Conservation (phyloP, 176 grass and related monocot species). For the Lolium multiflorum region DNA sequence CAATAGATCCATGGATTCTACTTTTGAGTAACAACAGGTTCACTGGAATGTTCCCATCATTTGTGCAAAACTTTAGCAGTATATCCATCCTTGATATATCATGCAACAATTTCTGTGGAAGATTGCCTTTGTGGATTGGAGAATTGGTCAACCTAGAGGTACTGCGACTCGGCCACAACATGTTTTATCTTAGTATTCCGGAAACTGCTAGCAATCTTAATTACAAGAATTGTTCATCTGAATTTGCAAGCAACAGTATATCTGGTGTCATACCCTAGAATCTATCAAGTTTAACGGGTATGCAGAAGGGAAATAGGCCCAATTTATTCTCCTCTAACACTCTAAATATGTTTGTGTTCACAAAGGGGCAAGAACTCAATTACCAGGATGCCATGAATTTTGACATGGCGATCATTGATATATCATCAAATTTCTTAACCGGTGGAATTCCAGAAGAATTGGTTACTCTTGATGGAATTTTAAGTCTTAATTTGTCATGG, state of each 20-base stretch:
- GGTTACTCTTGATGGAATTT: too few relatives aligned
- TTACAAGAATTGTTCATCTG: not conserved
- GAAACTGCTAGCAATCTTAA: not conserved
- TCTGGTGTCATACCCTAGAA: not conserved
- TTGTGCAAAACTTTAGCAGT: not conserved
- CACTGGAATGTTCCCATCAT: not conserved
- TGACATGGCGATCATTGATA: too few relatives aligned
- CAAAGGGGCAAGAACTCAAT: too few relatives aligned
- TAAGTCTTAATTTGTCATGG: too few relatives aligned
- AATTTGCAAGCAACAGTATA: not conserved
- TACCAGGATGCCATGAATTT: too few relatives aligned
- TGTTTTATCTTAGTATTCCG: not conserved
- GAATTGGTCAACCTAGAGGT: not conserved
- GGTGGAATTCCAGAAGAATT: too few relatives aligned
- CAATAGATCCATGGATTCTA: not conserved
- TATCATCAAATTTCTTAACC: too few relatives aligned
- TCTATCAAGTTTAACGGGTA: not conserved
- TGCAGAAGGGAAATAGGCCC: not conserved
- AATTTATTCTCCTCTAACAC: too few relatives aligned
- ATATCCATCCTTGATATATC: not conserved
- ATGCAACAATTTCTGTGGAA: not conserved
- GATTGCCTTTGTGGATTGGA: slow-evolving; percentile 40
- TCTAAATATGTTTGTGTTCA: too few relatives aligned
- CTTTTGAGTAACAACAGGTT: not conserved
- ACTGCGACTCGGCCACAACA: not conserved